Evolutionary conservation across 345 rosid species (phyloP), one percentile per base, ranked within the genome.

Genomic region (Ailanthus altissimus): DNA sequence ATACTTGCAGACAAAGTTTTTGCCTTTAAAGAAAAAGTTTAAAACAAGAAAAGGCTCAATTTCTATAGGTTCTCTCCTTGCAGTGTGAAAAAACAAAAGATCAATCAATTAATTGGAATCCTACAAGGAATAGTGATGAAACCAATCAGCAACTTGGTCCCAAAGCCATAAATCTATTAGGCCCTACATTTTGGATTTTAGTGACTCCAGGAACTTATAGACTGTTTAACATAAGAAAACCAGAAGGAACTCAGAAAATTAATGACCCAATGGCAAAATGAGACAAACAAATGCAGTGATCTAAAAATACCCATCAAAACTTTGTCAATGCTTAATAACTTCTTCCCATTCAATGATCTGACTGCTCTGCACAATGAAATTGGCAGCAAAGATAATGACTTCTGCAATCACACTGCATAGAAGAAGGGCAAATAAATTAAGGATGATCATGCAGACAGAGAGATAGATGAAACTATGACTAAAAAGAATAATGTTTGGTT

Each of bases 241-340:
- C 74, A 53, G 11, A 3, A 70, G 47, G 46, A 70, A 40, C 36
- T 70, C 49, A 36, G 58, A 16, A 20, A 32, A 66, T 5, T 20
- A 71, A 54, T 36, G 15, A 58, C 14, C 49, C 0, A 3, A 38
- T 12, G 23, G 23, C 38, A 58, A 58, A 58, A 72, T 18, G 25
- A 73, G 67, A 73, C 64, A 42, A 25, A 23, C 61, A 51, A 71
- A 50, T 70, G 9, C 45, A 54, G 26, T 21, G 51, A 71, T 7
- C 36, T 42, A 54, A 21, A 38, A 71, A 54, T 18, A 71, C 5
- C 62, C 47, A 54, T 23, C 49, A 40, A 45, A 57, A 0, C 23
- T 73, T 73, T 16, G 16, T 47, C 25, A 25, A 58, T 25, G 9
- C 66, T 40, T 57, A 18, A 42, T 43, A 43, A 58, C 26, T 15